Conservation (phyloP, 129 eudicot genomes). For the Flaveria trinervia region DNA sequence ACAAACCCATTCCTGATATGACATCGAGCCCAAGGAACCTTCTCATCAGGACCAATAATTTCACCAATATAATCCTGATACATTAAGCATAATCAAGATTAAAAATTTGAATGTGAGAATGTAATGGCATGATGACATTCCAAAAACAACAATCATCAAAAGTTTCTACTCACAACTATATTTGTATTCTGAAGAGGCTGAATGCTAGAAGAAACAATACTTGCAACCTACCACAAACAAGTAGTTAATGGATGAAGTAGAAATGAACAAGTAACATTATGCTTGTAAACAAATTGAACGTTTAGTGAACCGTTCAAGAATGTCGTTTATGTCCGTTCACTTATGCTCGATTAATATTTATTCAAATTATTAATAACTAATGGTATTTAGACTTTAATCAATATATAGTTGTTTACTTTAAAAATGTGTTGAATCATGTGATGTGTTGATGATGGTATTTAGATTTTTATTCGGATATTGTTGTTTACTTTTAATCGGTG, state of each 20-base stretch:
- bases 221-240: slow-evolving; percentile 59
- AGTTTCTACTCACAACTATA: slow-evolving; percentile 46
- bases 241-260: neutral
- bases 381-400: neutral
- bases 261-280: neutral
- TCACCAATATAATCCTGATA: slow-evolving; percentile 54
- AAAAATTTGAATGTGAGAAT: neutral
- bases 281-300: neutral
- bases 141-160: neutral
- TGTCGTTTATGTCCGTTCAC: neutral
- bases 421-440: neutral
- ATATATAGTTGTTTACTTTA: neutral
- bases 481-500: neutral
- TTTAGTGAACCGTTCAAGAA: neutral
- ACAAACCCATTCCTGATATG: slow-evolving; percentile 63
- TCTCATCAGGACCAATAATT: slow-evolving; percentile 51
- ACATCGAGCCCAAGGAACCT: slow-evolving; percentile 60
- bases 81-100: neutral
- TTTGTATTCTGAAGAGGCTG: slow-evolving; percentile 71
- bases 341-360: neutral
- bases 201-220: slow-evolving; percentile 72
- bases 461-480: neutral
- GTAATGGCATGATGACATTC: slow-evolving; percentile 1
- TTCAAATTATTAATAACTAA: neutral
- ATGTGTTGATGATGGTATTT: neutral